Base-by-base conservation (phyloP, 495 filamentous ascomycete genomes). In the Geoglossum glabrum region DNA sequence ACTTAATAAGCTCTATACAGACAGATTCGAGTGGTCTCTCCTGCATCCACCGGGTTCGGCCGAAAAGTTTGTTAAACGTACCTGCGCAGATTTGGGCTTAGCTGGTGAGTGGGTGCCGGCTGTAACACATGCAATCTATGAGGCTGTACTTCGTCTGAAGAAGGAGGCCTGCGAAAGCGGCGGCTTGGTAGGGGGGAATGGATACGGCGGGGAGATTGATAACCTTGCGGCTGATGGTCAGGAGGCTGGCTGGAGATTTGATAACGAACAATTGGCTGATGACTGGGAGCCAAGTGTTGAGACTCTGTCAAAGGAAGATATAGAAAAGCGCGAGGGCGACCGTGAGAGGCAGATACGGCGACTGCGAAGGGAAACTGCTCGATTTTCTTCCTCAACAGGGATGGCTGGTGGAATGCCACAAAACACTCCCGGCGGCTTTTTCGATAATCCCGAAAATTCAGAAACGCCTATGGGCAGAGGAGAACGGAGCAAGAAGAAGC, bases 21-120 rank as follows among this genome's bases (percentile, higher is more conserved):
- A 99, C 75, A 94, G 86, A 67, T 97, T 99, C 62, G 92, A 99
- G 67, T 99, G 92, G 92, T 96, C 92, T 19, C 74, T 99, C 4
- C 77, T 96, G 9, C 88, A 96, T 65, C 88, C 89, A 3, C 82
- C 86, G 0, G 89, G 93, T 15, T 84, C 92, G 57, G 87, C 92
- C 10, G 92, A 99, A 68, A 78, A 82, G 40, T 97, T 97, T 68
- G 93, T 92, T 49, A 85, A 86, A 63, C 76, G 85, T 57, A 96
- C 92, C 0, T 95, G 90, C 68, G 84, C 89, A 11, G 92, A 99
- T 66, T 69, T 97, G 4, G 89, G 89, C 33, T 75, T 99, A 23
- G 71, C 79, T 43, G 89, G 87, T 57, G 92, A 99, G 73, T 99
- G 94, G 85, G 79, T 95, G 7, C 84, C 87, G 2, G 86, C 89